A percentile compares a stretch with the other conserved stretches of the same genome.
phyloP scores from a whole-genome alignment of 164 flowering plant species.

The Magnolia changhungtana region DNA sequence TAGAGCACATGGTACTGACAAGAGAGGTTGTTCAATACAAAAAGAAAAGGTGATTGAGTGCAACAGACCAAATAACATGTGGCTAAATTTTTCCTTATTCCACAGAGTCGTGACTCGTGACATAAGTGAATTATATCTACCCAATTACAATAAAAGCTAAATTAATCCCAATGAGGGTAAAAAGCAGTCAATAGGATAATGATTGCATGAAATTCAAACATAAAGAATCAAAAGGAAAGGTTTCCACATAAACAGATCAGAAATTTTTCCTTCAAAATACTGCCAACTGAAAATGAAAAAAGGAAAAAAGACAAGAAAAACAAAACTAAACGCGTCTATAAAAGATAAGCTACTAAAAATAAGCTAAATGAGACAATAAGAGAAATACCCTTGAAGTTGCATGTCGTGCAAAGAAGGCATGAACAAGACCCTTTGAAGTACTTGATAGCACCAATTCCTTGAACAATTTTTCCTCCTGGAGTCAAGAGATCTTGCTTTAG shows the following conservation, averaged over 20 bases:
- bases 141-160: no score
- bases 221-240: not conserved
- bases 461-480: slow-evolving; percentile 64
- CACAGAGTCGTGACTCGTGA: no score
- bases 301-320: no score
- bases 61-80: no score
- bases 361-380: not conserved
- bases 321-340: not conserved
- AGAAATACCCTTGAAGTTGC: slow-evolving; percentile 62
- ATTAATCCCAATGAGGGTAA: no score
- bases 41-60: no score
- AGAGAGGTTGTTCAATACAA: no score
- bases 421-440: slow-evolving; percentile 70
- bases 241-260: not conserved
- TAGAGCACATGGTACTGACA: no score
- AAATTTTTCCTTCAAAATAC: not conserved
- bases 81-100: no score
- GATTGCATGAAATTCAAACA: not conserved
- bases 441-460: slow-evolving; percentile 50
- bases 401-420: slow-evolving; percentile 70
- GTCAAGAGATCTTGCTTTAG: not conserved
- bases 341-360: not conserved
- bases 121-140: no score
- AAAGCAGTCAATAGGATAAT: no score
- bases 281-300: no score